Conservation (phyloP, 306 rosid species). For the Quercus glauca region DNA sequence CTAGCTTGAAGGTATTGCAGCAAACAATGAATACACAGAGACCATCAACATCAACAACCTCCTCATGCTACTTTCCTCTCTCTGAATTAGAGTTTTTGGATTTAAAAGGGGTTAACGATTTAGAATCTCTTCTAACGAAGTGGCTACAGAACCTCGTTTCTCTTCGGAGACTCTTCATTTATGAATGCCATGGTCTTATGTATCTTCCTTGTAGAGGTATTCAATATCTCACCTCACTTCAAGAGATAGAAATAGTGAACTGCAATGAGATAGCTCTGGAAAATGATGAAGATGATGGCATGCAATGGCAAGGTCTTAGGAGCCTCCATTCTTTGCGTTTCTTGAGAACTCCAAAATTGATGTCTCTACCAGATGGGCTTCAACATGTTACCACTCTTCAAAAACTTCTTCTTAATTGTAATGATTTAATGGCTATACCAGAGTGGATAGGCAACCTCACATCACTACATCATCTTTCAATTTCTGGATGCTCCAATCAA, state of each 20-base stretch:
- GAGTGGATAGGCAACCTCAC: not conserved
- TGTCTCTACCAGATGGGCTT: constrained; percentile 11
- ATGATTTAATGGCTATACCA: not conserved
- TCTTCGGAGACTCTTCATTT: constrained; percentile 8
- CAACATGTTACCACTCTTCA: not conserved
- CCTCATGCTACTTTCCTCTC: too few relatives aligned
- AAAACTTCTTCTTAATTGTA: constrained; percentile 8
- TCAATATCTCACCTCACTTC: not conserved
- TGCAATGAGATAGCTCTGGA: not conserved
- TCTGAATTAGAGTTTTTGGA: too few relatives aligned
- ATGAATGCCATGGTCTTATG: not conserved
- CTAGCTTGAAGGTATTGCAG: too few relatives aligned
- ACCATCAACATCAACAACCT: too few relatives aligned
- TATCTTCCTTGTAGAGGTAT: not conserved
- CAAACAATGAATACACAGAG: too few relatives aligned
- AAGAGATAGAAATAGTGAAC: not conserved
- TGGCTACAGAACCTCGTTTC: not conserved
- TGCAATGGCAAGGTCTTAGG: constrained; percentile 7
- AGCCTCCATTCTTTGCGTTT: not conserved
- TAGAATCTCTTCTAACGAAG: too few relatives aligned
- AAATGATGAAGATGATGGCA: not conserved
- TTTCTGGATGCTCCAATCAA: not conserved
- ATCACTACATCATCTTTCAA: not conserved
- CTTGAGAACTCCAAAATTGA: constrained; percentile 1
- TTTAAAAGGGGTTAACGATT: too few relatives aligned